Conservation (phyloP, 768 basidiomycete genomes). For the Coprinopsis cinerea region DNA sequence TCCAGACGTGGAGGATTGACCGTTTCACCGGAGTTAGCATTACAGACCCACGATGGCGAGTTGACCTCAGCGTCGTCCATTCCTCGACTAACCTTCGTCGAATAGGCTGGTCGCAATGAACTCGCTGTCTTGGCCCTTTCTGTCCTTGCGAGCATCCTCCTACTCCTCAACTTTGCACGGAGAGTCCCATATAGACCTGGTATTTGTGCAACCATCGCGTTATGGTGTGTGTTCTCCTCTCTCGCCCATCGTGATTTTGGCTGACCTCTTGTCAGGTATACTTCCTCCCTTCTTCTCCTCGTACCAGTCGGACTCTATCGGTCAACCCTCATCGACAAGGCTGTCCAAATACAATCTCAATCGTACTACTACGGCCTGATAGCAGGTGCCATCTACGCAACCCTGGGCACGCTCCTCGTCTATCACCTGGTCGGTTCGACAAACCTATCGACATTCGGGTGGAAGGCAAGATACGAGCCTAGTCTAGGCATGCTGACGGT, state of each 20-base stretch:
- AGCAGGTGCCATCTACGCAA: conserved; percentile 23
- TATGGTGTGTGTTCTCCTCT: conserved; percentile 24
- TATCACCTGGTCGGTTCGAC: conserved; percentile 21
- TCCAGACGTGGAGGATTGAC: conserved; percentile 29
- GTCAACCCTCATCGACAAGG: conserved; percentile 6
- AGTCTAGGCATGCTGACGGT: conserved; percentile 31
- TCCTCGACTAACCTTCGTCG: neutral
- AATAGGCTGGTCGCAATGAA: conserved; percentile 29
- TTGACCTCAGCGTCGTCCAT: neutral
- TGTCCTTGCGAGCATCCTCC: conserved; percentile 28
- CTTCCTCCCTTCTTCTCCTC: conserved; percentile 19
- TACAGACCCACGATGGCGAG: conserved; percentile 30
- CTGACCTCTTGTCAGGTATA: conserved; percentile 19
- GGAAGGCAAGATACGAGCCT: conserved; percentile 21
- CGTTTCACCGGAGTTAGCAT: conserved; percentile 15
- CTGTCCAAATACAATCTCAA: conserved; percentile 23
- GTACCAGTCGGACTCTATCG: conserved; percentile 20
- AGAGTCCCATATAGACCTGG: conserved; percentile 28
- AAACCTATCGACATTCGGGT: neutral
- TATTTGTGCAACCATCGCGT: conserved; percentile 29
- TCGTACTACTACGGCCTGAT: conserved; percentile 35
- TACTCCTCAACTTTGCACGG: conserved; percentile 34
- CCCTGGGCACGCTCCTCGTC: conserved; percentile 25
- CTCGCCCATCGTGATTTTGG: conserved; percentile 30
- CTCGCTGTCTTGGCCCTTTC: conserved; percentile 27